Base-by-base conservation (phyloP, 805 yeast species). In the Monosporozyma aquatica region DNA sequence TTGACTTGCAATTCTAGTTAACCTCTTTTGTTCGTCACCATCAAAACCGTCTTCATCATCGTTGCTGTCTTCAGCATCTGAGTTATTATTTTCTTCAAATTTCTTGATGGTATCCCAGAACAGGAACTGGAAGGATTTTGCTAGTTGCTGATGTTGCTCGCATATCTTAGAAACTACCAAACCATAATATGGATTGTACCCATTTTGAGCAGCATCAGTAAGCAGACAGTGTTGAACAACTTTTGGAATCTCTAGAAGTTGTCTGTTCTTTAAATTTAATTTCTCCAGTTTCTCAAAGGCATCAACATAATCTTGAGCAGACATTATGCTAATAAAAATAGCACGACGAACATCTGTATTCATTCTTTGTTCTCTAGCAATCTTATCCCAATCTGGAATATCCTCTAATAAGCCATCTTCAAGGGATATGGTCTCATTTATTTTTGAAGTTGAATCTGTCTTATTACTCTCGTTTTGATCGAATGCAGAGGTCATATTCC, bases 261-360 rank as follows among this genome's bases (percentile, higher is more conserved):
- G 97, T 6, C 81, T 68, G 48, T 76, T 79, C 53, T 84, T 89
- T 51, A 92, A 68, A 22, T 78, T 74, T 41, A 92, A 62, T 55
- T 87, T 89, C 55, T 86, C 94, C 27, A 92, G 54, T 47, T 87
- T 82, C 14, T 82, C 76, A 51, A 79, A 79, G 0, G 96, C 94
- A 62, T 92, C 97, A 56, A 86, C 69, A 54, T 76, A 92, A 61
- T 92, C 98, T 49, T 81, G 82, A 4, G 96, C 92, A 3, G 97
- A 87, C 96, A 94, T 89, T 7, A 92, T 78, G 28, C 95, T 86
- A 20, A 94, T 78, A 55, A 92, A 92, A 14, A 92, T 82, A 1
- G 97, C 97, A 42, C 96, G 73, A 64, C 98, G 80, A 27, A 92
- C 75, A 58, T 89, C 97, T 0, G 97, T 90, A 61, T 94, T 92